Evolutionary conservation across 257 asterid genomes (phyloP).

Genomic region (Penstemon davidsonii): DNA sequence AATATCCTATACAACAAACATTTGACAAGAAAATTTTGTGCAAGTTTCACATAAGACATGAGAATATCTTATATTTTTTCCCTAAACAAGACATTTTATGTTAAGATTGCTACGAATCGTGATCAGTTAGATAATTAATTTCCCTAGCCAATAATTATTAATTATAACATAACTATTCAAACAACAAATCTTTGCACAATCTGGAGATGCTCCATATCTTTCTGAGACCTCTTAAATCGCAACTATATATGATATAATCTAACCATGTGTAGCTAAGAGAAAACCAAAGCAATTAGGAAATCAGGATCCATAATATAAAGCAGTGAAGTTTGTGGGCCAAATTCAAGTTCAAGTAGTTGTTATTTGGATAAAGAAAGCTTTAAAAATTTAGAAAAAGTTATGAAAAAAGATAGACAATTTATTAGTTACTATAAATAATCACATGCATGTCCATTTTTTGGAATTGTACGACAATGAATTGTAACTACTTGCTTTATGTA

Average conservation of each 20-base stretch:
- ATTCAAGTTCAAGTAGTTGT: slow-evolving; percentile 25
- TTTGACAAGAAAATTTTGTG: no score
- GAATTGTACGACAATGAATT: slow-evolving; percentile 27
- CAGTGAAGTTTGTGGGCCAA: slow-evolving; percentile 24
- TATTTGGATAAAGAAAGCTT: slow-evolving; percentile 3
- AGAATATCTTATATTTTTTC: no score
- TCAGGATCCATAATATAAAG: neutral
- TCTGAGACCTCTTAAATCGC: neutral
- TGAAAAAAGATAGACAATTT: neutral
- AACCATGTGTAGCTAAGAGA: slow-evolving; percentile 19
- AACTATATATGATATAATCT: slow-evolving; percentile 5
- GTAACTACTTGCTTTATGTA: slow-evolving; percentile 25
- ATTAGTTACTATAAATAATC: neutral
- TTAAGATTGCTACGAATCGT: no score
- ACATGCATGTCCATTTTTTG: slow-evolving; percentile 10
- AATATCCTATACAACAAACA: no score
- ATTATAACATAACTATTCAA: neutral
- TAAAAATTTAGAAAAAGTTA: no score
- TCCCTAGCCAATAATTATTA: no score
- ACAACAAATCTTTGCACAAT: slow-evolving; percentile 15
- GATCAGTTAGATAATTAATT: no score
- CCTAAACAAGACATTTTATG: no score
- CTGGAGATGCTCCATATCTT: neutral
- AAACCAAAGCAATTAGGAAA: neutral
- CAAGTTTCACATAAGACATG: no score